These are phyloP conservation scores for Candida piceae DNA, from an alignment of 805 yeast genomes.

Conservation along the genomic window DNA sequence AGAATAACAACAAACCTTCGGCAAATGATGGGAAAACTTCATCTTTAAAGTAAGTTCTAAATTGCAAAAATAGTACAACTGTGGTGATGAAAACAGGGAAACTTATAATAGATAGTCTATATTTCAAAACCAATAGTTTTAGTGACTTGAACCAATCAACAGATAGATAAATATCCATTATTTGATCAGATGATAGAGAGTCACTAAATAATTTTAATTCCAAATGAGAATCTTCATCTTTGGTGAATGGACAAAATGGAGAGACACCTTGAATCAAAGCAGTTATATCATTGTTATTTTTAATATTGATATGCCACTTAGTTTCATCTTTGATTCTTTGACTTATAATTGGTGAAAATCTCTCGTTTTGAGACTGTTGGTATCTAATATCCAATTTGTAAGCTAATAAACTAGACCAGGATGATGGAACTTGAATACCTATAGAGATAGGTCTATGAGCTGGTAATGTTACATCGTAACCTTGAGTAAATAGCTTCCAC, in stretches of 20 bases:
- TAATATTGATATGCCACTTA: conserved; percentile 67
- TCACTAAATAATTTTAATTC: conserved; percentile 47
- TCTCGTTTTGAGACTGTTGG: conserved; percentile 21
- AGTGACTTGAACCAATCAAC: conserved; percentile 58
- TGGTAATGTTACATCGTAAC: conserved; percentile 39
- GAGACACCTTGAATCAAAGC: conserved; percentile 58
- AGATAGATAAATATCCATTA: conserved; percentile 36
- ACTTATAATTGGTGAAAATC: conserved; percentile 59
- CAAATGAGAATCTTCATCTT: conserved; percentile 22
- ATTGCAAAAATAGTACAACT: conserved; percentile 50
- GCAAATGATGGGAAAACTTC: conserved; percentile 40
- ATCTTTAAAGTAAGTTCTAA: conserved; percentile 36
- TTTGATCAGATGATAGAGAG: conserved; percentile 28
- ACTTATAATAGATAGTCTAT: conserved; percentile 68
- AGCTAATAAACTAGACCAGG: conserved; percentile 59
- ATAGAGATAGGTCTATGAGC: conserved; percentile 39
- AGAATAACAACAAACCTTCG: conserved; percentile 39
- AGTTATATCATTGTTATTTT: conserved; percentile 33
- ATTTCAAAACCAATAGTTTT: conserved; percentile 66
- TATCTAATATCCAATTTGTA: conserved; percentile 35
- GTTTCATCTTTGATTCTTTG: conserved; percentile 68
- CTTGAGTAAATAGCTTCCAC: conserved; percentile 34
- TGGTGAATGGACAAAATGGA: conserved; percentile 39
- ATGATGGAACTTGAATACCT: conserved; percentile 47
- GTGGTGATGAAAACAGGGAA: conserved; percentile 60